These are phyloP conservation scores for Solanum pinnatisectum DNA, from an alignment of 257 asterid genomes.

Conservation along the genomic window DNA sequence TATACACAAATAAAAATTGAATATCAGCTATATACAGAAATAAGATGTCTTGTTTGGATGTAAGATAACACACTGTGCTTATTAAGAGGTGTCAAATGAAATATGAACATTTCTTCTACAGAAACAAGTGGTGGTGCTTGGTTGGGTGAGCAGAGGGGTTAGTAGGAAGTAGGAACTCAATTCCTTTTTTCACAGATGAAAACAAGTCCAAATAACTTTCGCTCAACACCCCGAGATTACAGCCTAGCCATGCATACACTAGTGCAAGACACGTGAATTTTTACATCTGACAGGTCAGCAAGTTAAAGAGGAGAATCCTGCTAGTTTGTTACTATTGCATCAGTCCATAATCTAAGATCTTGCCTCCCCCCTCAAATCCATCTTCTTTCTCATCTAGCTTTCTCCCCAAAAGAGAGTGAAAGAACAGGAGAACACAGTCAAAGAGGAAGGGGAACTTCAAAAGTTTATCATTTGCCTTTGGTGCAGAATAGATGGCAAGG, in stretches of 20 bases:
- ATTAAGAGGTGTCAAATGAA: not conserved
- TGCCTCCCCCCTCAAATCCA: not conserved
- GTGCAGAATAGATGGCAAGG: not conserved
- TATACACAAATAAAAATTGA: not conserved
- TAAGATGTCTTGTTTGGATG: not conserved
- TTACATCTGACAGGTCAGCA: not conserved
- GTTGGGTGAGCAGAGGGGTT: not conserved
- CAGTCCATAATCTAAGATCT: not conserved
- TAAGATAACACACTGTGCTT: not conserved
- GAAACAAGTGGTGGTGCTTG: slow-evolving; percentile 1
- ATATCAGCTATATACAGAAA: slow-evolving; percentile 28
- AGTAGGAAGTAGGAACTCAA: not conserved
- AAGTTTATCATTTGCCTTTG: not conserved
- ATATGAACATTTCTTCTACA: not conserved
- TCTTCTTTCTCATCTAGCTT: not conserved
- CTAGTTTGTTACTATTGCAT: not conserved
- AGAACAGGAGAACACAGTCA: not conserved
- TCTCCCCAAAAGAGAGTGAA: not conserved
- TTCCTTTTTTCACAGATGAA: not conserved
- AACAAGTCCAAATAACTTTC: not conserved
- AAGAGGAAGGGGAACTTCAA: not conserved
- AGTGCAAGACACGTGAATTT: not conserved
- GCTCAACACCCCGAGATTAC: not conserved
- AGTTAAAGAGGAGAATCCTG: not conserved
- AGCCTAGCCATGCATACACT: not conserved